Conservation (phyloP, 768 basidiomycete species). For the Sutorius australiensis region DNA sequence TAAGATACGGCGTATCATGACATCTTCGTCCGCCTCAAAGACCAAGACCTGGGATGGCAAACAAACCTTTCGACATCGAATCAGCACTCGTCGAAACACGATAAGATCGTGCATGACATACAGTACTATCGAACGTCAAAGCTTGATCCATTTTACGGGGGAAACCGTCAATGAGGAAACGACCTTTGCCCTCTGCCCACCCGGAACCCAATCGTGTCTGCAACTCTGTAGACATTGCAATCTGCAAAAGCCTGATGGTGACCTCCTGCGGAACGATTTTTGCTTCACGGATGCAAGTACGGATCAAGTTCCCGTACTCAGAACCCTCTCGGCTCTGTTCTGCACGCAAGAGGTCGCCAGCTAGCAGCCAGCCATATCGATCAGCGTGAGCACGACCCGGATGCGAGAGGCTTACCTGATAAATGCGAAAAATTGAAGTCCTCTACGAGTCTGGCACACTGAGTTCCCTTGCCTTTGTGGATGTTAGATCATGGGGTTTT, state of each 20-base stretch:
- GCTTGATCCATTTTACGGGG: constrained; percentile 99
- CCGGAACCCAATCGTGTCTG: constrained; percentile 43
- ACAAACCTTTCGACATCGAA: constrained; percentile 58
- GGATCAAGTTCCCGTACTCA: constrained; percentile 78
- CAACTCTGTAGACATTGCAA: constrained; percentile 75
- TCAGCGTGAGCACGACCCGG: constrained; percentile 7
- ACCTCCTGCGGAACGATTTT: constrained; percentile 95
- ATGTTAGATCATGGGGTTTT: constrained; percentile 3
- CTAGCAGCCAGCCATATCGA: constrained; percentile 37
- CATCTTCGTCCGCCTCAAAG: constrained; percentile 82
- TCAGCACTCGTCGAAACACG: not conserved
- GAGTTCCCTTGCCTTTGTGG: constrained; percentile 86
- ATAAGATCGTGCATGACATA: constrained; percentile 33
- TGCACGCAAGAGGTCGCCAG: constrained; percentile 95
- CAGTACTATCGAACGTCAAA: constrained; percentile 80
- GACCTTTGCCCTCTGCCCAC: constrained; percentile 70
- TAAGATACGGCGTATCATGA: constrained; percentile 81
- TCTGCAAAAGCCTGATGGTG: constrained; percentile 91
- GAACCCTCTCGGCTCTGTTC: constrained; percentile 89
- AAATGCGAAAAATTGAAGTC: constrained; percentile 90
- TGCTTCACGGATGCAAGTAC: constrained; percentile 84
- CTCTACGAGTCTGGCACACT: constrained; percentile 79
- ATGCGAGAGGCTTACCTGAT: constrained; percentile 56
- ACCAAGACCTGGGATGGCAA: constrained; percentile 75
- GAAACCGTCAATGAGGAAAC: constrained; percentile 96